phyloP scores from a whole-genome alignment of 2,329 filamentous ascomycete genomes.

The Diaporthe helianthi region DNA sequence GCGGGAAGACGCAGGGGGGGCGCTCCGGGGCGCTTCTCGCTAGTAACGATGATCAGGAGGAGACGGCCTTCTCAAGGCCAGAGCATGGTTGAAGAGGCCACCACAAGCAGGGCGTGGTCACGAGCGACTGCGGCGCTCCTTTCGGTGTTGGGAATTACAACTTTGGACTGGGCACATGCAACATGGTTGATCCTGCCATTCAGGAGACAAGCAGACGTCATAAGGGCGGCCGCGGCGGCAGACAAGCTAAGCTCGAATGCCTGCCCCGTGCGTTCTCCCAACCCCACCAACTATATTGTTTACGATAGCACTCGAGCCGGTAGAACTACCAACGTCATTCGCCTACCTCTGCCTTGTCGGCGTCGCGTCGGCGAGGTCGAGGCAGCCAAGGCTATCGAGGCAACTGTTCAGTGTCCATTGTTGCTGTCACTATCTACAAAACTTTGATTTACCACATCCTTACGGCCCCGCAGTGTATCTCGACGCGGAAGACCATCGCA shows the following conservation, averaged over 20 bases:
- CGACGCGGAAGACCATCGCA: not conserved
- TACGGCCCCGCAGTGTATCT: not conserved
- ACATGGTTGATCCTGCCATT: not conserved
- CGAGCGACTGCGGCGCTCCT: too few relatives aligned
- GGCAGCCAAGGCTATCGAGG: not conserved
- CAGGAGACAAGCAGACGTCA: not conserved
- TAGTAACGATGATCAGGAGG: not conserved
- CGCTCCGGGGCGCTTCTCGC: not conserved
- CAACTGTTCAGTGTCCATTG: not conserved
- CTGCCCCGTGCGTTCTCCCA: not conserved
- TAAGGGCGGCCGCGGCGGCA: not conserved
- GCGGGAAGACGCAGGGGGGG: not conserved
- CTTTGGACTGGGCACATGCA: not conserved
- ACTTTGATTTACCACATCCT: not conserved
- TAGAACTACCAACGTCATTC: not conserved
- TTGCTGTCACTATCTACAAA: too few relatives aligned
- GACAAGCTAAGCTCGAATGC: not conserved
- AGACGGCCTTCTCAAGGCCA: not conserved
- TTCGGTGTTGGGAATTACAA: not conserved
- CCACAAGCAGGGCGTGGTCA: not conserved
- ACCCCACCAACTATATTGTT: slow-evolving; percentile 10
- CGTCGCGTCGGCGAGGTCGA: slow-evolving; percentile 8
- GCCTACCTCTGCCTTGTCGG: slow-evolving; percentile 4
- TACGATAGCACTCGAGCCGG: not conserved
- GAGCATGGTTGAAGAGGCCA: not conserved